phyloP scores from a whole-genome alignment of 116 monocot genomes.

The Papilionanthe hybrid region DNA sequence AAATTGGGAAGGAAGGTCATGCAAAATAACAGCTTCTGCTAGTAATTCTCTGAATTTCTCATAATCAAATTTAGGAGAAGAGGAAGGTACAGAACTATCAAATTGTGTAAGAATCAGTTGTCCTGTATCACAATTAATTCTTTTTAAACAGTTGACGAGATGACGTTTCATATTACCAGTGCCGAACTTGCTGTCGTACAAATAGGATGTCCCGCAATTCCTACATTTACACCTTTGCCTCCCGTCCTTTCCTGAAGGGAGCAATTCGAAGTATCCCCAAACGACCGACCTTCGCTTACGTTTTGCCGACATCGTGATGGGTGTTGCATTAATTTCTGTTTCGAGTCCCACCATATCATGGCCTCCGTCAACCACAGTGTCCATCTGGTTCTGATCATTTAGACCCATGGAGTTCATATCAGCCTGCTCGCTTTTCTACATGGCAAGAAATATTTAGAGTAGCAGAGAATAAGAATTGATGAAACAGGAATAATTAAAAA shows the following conservation, averaged over 20 bases:
- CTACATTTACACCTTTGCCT: conserved; percentile 13
- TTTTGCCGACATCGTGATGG: neutral
- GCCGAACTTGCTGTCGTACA: conserved; percentile 13
- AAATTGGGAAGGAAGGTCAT: conserved; percentile 10
- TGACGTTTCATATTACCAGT: conserved; percentile 13
- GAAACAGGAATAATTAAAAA: neutral
- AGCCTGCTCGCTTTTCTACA: conserved; percentile 5
- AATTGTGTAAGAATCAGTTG: neutral
- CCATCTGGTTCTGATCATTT: neutral
- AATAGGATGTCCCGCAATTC: conserved; percentile 10
- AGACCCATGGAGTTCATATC: conserved; percentile 5
- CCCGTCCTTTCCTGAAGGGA: conserved; percentile 11
- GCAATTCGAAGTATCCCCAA: conserved; percentile 12
- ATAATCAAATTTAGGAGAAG: conserved; percentile 10
- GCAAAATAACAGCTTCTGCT: conserved; percentile 8
- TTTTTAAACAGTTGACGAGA: conserved; percentile 8
- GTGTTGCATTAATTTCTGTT: conserved; percentile 7
- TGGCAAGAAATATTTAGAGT: neutral
- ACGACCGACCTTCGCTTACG: conserved; percentile 11
- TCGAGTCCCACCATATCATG: neutral
- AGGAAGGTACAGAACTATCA: conserved; percentile 1
- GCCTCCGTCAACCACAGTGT: neutral
- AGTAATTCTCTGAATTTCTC: conserved; percentile 10
- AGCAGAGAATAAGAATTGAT: neutral
- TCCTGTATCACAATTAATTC: conserved; percentile 4